Conservation (phyloP, 2,329 filamentous ascomycete species). For the Alternaria sp. region DNA sequence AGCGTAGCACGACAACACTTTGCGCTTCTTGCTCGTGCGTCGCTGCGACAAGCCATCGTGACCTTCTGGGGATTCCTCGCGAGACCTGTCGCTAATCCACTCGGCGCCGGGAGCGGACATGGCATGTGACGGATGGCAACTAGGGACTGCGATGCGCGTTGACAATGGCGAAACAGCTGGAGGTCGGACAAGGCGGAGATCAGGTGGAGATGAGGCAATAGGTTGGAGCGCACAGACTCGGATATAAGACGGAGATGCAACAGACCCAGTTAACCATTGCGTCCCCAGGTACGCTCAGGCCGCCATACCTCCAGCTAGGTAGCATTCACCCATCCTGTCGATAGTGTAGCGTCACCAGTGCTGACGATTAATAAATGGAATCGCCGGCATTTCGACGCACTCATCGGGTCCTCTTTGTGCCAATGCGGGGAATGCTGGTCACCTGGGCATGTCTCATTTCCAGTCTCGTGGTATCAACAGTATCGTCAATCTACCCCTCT, state of each 20-base stretch:
- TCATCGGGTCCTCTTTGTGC: neutral
- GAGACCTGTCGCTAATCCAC: constrained; percentile 33
- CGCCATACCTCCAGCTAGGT: neutral
- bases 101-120: constrained; percentile 38
- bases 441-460: constrained; percentile 17
- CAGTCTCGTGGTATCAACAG: constrained; percentile 1
- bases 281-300: neutral
- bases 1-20: constrained; percentile 56
- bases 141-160: neutral
- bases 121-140: neutral
- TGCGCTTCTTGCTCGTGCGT: constrained; percentile 50
- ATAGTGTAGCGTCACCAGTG: neutral
- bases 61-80: constrained; percentile 38
- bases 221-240: neutral
- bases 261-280: neutral
- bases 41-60: constrained; percentile 44
- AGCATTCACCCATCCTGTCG: neutral
- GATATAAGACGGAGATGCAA: constrained; percentile 3
- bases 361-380: neutral
- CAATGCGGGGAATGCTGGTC: constrained; percentile 22
- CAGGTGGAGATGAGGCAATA: neutral
- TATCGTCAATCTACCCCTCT: neutral
- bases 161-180: neutral
- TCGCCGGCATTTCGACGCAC: neutral
- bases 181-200: constrained; percentile 35